Conservation (phyloP, 352 stramenopile species). For the Globisporangium radiosum region DNA sequence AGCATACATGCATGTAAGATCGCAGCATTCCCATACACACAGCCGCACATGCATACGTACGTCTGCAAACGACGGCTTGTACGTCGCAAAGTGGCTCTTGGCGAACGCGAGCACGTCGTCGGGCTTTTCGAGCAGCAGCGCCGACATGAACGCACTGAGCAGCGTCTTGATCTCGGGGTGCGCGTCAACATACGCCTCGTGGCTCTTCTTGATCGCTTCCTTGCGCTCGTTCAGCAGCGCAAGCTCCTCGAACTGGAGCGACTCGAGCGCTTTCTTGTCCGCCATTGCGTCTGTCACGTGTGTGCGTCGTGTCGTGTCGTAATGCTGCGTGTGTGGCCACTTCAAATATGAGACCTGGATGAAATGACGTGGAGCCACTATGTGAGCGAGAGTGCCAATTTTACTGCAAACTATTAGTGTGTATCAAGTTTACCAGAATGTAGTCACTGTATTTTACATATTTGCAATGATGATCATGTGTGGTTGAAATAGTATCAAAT, state of each 20-base stretch:
- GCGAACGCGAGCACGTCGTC: conserved; percentile 77
- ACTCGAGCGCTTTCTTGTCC: conserved; percentile 50
- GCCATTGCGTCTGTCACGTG: conserved; percentile 13
- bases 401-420: too few species aligned
- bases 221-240: conserved; percentile 84
- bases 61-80: conserved; percentile 43
- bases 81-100: conserved; percentile 70
- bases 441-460: too few species aligned
- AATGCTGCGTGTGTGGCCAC: neutral
- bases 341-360: conserved; percentile 1
- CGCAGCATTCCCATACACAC: too few species aligned
- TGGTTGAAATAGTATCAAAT: too few species aligned
- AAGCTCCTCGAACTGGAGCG: conserved; percentile 79
- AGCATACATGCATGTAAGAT: too few species aligned
- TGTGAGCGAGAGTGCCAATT: too few species aligned
- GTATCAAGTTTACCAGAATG: too few species aligned
- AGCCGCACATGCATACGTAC: conserved; percentile 12
- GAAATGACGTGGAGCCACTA: too few species aligned
- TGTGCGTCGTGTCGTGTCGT: neutral
- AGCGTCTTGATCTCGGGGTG: conserved; percentile 89
- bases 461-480: too few species aligned
- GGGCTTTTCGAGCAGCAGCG: conserved; percentile 84
- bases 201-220: conserved; percentile 79
- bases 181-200: conserved; percentile 70
- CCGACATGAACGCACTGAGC: conserved; percentile 82